These are phyloP conservation scores for Tetraselmis chui DNA, from an alignment of 139 green algal genomes.

Conservation along the genomic window DNA sequence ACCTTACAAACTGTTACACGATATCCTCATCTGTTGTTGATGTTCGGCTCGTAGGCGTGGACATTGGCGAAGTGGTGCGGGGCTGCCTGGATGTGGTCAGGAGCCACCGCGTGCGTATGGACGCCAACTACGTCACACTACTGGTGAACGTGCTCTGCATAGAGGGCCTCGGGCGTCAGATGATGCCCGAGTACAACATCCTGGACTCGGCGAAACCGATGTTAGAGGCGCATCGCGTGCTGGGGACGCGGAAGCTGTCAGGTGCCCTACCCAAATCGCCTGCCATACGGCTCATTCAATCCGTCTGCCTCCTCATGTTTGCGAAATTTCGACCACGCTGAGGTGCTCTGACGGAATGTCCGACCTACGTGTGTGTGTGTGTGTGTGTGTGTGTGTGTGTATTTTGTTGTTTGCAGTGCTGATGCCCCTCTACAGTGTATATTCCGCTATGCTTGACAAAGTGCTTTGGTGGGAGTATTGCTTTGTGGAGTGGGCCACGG, in stretches of 20 bases:
- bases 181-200: constrained; percentile 4
- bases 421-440: neutral
- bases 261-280: neutral
- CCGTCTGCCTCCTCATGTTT: neutral
- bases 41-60: neutral
- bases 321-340: neutral
- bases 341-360: neutral
- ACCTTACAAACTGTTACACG: too few relatives aligned
- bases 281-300: neutral
- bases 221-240: neutral
- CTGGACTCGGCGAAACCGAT: neutral
- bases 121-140: constrained; percentile 4
- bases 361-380: too few relatives aligned
- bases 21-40: too few relatives aligned
- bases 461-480: neutral
- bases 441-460: neutral
- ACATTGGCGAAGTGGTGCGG: constrained; percentile 3
- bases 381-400: too few relatives aligned
- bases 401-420: too few relatives aligned
- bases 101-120: neutral
- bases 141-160: constrained; percentile 6
- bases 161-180: neutral
- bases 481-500: neutral
- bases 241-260: neutral
- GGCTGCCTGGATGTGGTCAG: neutral